phyloP scores from a whole-genome alignment of 2,329 filamentous ascomycete genomes.

The Trichoderma sp. region DNA sequence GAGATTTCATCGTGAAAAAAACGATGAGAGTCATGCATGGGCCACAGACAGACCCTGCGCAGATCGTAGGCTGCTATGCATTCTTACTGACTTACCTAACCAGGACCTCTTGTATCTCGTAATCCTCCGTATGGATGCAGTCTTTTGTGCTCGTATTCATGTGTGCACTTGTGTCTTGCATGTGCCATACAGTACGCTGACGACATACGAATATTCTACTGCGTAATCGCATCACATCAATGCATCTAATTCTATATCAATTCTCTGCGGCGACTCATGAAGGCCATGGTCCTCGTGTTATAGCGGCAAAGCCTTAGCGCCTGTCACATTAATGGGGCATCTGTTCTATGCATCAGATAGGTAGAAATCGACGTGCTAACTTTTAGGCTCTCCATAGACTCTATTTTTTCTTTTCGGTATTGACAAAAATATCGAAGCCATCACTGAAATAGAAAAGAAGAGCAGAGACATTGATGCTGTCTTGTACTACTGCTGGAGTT shows the following conservation, averaged over 20 bases:
- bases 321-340: slow-evolving; percentile 11
- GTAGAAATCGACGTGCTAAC: background rate
- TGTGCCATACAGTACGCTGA: background rate
- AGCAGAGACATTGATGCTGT: background rate
- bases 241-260: background rate
- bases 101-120: background rate
- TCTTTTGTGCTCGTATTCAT: background rate
- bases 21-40: background rate
- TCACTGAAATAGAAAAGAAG: background rate
- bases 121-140: background rate
- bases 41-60: background rate
- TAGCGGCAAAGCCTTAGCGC: background rate
- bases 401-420: too few species aligned
- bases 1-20: background rate
- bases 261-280: background rate
- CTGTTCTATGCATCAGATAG: background rate
- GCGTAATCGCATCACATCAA: background rate
- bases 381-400: slow-evolving; percentile 5
- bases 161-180: background rate
- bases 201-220: background rate
- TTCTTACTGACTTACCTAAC: background rate
- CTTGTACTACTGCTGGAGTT: background rate
- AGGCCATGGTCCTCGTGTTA: background rate
- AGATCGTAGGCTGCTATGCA: background rate
- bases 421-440: background rate